phyloP scores from a whole-genome alignment of 352 stramenopile genomes.

The Aphanomyces stellatus region DNA sequence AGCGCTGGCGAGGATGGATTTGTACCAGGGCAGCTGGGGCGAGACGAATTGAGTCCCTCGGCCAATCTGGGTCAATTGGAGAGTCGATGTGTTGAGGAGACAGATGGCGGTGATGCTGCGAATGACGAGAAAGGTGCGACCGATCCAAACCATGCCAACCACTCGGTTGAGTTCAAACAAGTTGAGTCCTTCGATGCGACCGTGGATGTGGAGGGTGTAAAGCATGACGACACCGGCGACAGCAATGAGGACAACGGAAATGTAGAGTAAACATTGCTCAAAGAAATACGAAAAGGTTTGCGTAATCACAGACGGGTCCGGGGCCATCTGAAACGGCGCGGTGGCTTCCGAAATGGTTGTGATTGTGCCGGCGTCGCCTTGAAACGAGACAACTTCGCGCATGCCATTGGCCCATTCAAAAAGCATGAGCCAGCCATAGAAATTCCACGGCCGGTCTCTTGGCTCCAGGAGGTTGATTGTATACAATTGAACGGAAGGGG shows the following conservation, averaged over 20 bases:
- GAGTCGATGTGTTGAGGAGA: not conserved
- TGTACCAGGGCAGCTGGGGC: not conserved
- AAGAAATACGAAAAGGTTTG: too few species aligned
- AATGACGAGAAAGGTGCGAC: not conserved
- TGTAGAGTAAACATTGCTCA: too few species aligned
- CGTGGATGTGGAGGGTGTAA: not conserved
- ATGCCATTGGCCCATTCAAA: too few species aligned
- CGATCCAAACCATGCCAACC: constrained; percentile 13
- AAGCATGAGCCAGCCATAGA: too few species aligned
- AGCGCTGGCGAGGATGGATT: not conserved
- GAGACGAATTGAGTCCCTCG: not conserved
- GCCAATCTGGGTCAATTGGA: not conserved
- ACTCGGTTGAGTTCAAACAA: constrained; percentile 10
- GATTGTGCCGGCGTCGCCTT: too few species aligned
- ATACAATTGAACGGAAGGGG: too few species aligned
- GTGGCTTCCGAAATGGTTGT: too few species aligned
- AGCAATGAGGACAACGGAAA: not conserved
- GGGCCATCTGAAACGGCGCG: too few species aligned
- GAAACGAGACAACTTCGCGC: too few species aligned
- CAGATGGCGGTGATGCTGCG: constrained; percentile 6
- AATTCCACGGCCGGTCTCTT: too few species aligned
- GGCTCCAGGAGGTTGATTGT: too few species aligned
- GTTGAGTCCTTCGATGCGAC: constrained; percentile 1
- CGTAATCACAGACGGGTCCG: too few species aligned
- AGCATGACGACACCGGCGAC: not conserved